Percentiles rank a stretch among this genome's conserved stretches.
phyloP scores from a whole-genome alignment of 345 rosid genomes.

The Alliaria petiolata region DNA sequence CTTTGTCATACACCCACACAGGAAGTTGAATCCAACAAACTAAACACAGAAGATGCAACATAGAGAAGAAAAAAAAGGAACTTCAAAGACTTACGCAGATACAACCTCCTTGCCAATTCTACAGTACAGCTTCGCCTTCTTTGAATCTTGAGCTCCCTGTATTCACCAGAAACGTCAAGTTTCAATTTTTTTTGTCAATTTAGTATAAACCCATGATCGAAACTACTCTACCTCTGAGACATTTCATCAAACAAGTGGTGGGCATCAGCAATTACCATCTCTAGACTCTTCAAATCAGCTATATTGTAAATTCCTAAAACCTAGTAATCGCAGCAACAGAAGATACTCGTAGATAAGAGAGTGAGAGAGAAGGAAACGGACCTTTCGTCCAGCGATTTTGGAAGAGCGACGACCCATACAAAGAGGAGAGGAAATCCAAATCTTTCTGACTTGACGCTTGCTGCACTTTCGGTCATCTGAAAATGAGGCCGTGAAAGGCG shows the following conservation, averaged over 20 bases:
- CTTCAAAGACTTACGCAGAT: constrained; percentile 67
- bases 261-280: not conserved
- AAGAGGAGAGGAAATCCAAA: constrained; percentile 62
- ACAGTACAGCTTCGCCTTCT: constrained; percentile 72
- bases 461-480: constrained; percentile 14
- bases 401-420: constrained; percentile 89
- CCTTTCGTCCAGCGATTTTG: constrained; percentile 93
- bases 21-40: not conserved
- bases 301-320: not conserved
- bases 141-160: constrained; percentile 86
- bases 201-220: not conserved
- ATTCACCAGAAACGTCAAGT: constrained; percentile 19
- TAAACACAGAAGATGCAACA: constrained; percentile 1
- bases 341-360: too few species aligned
- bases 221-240: not conserved
- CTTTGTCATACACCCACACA: not conserved
- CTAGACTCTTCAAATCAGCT: not conserved
- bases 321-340: not conserved
- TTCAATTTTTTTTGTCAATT: not conserved
- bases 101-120: constrained; percentile 88
- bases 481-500: constrained; percentile 28
- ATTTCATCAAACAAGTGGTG: constrained; percentile 22
- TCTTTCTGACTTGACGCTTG: constrained; percentile 39
- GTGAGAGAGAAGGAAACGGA: not conserved
- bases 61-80: not conserved